phyloP scores from a whole-genome alignment of 805 yeast species.

The Candida patagonica region DNA sequence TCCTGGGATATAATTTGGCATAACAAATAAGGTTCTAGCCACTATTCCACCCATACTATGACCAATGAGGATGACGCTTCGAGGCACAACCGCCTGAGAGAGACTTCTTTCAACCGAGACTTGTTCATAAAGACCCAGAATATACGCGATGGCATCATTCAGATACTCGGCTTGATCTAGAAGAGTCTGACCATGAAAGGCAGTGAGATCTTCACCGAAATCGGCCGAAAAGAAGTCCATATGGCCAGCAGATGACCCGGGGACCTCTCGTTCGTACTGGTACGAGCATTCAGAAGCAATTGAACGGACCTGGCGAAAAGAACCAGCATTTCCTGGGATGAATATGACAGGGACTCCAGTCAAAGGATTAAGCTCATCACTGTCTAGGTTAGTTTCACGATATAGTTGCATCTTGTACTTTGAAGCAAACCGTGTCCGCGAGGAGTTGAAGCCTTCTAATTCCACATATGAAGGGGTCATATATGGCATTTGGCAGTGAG shows the following conservation, averaged over 20 bases:
- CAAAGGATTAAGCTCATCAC: slow-evolving; percentile 32
- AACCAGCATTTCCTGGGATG: slow-evolving; percentile 93
- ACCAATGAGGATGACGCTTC: slow-evolving; percentile 69
- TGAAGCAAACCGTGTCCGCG: slow-evolving; percentile 60
- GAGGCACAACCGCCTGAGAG: slow-evolving; percentile 32
- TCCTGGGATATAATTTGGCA: slow-evolving; percentile 61
- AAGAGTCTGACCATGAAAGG: slow-evolving; percentile 90
- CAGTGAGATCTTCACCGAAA: slow-evolving; percentile 92
- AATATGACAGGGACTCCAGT: slow-evolving; percentile 75
- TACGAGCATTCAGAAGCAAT: slow-evolving; percentile 70
- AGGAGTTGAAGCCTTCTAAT: slow-evolving; percentile 60
- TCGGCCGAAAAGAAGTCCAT: slow-evolving; percentile 87
- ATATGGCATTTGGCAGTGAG: slow-evolving; percentile 53
- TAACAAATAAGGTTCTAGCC: slow-evolving; percentile 70
- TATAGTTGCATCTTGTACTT: slow-evolving; percentile 77
- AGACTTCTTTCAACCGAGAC: not conserved
- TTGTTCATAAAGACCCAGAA: slow-evolving; percentile 53
- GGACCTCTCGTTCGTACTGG: slow-evolving; percentile 26
- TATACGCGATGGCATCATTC: slow-evolving; percentile 77
- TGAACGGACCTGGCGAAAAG: slow-evolving; percentile 75
- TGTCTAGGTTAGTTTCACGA: slow-evolving; percentile 58
- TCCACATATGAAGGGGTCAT: slow-evolving; percentile 83
- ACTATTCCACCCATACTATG: slow-evolving; percentile 99
- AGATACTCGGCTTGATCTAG: slow-evolving; percentile 88
- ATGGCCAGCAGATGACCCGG: slow-evolving; percentile 1